Evolutionary conservation across 306 rosid genomes (phyloP), one percentile per base, ranked within the genome.

Genomic region (Lathyrus tuberosus): DNA sequence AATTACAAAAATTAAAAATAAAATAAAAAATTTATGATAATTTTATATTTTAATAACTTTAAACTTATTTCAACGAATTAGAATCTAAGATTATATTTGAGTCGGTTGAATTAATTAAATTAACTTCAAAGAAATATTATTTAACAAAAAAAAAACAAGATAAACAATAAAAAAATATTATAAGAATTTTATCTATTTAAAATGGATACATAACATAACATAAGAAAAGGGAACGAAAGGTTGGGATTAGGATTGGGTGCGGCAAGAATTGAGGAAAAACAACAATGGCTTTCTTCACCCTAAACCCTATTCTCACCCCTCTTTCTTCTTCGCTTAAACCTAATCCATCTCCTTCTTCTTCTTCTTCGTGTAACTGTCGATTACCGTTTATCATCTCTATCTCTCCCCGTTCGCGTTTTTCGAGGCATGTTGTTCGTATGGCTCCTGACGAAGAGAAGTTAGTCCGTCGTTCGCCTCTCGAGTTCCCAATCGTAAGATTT

Each of bases 381-480:
- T 24, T n/a, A 46, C 67, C 22, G 42, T n/a, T n/a, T 40, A 9
- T 30, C 5, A 1, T 75, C 12, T 70, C 66, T 15, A 17, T 53
- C 64, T 3, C 38, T 53, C 60, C 47, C 31, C 69, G 40, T 24
- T 28, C 33, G 30, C 87, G 83, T 51, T 38, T 53, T 49, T 70
- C 12, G n/a, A 81, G 84, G 14, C 90, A 70, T 46, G 17, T 80
- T 12, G 86, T 82, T 73, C 87, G 91, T 18, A 91, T 91, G 97
- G 97, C 96, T 78, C 97, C 96, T 6, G 91, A 91, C 0, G 97
- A 88, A 70, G 91, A 91, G 76, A 88, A 81, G 80, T 69, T 88
- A 77, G 86, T 91, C 64, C 96, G 96, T 37, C 97, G 96, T 60
- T 85, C 88, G 24, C 96, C 96, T 63, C 89, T 91, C 65, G 93